These are phyloP conservation scores for Coriaria nepalensis DNA, from an alignment of 306 rosid genomes.

Conservation along the genomic window DNA sequence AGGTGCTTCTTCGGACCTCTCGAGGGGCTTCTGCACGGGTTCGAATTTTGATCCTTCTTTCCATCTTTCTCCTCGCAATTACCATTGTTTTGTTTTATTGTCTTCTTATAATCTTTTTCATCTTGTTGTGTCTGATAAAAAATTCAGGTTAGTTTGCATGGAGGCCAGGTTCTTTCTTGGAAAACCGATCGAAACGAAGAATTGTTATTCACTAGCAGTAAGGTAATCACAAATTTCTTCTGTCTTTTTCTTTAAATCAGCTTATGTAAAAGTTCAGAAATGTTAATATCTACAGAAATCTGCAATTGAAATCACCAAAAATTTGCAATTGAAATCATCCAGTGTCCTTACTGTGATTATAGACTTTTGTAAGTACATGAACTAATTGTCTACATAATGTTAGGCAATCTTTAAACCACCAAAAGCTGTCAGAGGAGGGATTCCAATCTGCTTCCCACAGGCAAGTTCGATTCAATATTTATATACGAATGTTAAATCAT, in stretches of 20 bases:
- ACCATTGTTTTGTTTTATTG: background rate
- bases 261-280: too few relatives aligned
- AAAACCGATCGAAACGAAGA: slow-evolving; percentile 61
- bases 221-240: too few relatives aligned
- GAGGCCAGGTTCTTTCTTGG: slow-evolving; percentile 94
- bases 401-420: slow-evolving; percentile 78
- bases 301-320: too few relatives aligned
- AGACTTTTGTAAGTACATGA: background rate
- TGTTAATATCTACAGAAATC: too few relatives aligned
- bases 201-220: slow-evolving; percentile 52
- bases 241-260: too few relatives aligned
- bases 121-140: background rate
- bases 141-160: slow-evolving; percentile 70
- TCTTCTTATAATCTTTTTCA: background rate
- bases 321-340: too few relatives aligned
- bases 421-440: slow-evolving; percentile 77
- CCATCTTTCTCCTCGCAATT: background rate
- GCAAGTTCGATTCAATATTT: slow-evolving; percentile 15
- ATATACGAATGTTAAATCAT: background rate
- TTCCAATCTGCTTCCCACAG: slow-evolving; percentile 91
- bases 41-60: slow-evolving; percentile 6
- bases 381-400: background rate
- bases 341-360: too few relatives aligned
- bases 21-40: slow-evolving; percentile 70
- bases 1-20: slow-evolving; percentile 34